Evolutionary conservation across 495 filamentous ascomycete genomes (phyloP), one percentile per base, ranked within the genome.

Genomic region (Podospora pseudopauciseta): DNA sequence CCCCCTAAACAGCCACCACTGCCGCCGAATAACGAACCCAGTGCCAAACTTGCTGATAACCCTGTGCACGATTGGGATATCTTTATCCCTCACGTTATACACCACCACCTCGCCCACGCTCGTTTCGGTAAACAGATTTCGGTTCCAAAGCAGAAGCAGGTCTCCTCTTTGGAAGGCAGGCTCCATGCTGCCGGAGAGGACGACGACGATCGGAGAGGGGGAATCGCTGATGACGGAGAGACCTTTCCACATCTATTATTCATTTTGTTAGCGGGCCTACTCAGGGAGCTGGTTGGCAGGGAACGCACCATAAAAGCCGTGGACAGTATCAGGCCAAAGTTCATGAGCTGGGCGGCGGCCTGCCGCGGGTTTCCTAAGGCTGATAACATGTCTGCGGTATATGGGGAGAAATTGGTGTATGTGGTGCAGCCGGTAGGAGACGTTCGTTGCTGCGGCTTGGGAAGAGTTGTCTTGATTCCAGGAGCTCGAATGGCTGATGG

Each of bases 91-190:
- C 13, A 95, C 91, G 78, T 97, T 97, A 79, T 99, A 99, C 28
- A 99, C 94, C 63, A 98, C 94, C 27, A 97, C 82, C 79, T 97
- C 93, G 65, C 93, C 93, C 26, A 96, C 84, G 74, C 90, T 83
- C 1, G 89, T 91, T 71, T 91, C 87, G 75, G 80, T 68, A 69
- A 83, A 73, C 27, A 89, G 76, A 71, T 92, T 91, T 49, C 95
- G 85, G 77, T 98, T 98, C 94, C 94, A 98, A 13, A 99, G 81
- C 73, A 98, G 91, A 11, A 99, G 84, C 3, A 99, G 82, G 79
- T 99, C 95, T 49, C 95, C 95, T 67, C 95, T 85, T 76, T 97
- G 94, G 80, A 99, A 98, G 4, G 96, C 95, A 0, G 95, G 95
- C 73, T 99, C 95, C 95, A 98, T 99, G 62, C 88, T 91, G 3